Percentiles rank a stretch among this genome's conserved stretches.
These are phyloP conservation scores for Coriaria nepalensis DNA, from an alignment of 306 rosid species.

Conservation along the genomic window DNA sequence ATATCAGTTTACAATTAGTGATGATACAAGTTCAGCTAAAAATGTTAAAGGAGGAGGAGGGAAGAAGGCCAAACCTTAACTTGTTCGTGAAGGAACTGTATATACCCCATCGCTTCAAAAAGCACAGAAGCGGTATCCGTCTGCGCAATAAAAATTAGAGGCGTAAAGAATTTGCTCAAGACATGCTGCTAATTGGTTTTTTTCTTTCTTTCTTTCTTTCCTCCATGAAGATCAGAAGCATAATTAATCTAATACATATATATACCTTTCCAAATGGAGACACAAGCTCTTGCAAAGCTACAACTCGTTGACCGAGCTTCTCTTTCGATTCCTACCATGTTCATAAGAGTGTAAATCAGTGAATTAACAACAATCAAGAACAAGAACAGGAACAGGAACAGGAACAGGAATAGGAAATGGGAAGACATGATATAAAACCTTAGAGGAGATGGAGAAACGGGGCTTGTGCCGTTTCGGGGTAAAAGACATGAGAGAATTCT, in stretches of 20 bases:
- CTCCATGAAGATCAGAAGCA: neutral
- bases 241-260: conserved; percentile 8
- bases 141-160: conserved; percentile 39
- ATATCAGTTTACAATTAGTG: too few relatives aligned
- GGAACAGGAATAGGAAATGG: conserved; percentile 4
- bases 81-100: conserved; percentile 89
- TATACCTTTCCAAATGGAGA: conserved; percentile 93
- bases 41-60: neutral
- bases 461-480: conserved; percentile 82
- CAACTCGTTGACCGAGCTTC: conserved; percentile 68
- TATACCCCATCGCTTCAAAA: conserved; percentile 81
- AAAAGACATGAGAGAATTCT: conserved; percentile 46
- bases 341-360: conserved; percentile 11
- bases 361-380: conserved; percentile 1
- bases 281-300: conserved; percentile 90
- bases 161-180: conserved; percentile 9
- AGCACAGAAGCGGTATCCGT: conserved; percentile 97
- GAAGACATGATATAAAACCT: conserved; percentile 39
- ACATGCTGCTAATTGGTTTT: conserved; percentile 3
- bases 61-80: conserved; percentile 68
- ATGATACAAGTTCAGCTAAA: too few relatives aligned
- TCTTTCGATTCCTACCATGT: conserved; percentile 71
- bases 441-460: conserved; percentile 56
- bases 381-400: neutral
- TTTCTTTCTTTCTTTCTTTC: neutral